These are phyloP conservation scores for Plantago major DNA, from an alignment of 257 asterid species.

Conservation along the genomic window DNA sequence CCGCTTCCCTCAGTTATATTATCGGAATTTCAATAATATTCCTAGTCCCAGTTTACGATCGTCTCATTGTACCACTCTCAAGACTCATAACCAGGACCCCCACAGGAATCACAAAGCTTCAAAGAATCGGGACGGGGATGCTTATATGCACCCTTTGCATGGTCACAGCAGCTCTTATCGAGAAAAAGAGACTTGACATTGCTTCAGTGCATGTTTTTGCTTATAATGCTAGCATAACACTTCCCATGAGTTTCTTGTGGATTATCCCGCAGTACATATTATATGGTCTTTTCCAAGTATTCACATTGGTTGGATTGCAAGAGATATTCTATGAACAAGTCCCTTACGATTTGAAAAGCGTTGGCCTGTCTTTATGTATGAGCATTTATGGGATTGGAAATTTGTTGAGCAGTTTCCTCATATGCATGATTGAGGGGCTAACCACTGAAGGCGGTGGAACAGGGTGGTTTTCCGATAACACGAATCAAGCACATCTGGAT, in stretches of 20 bases:
- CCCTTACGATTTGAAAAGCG: slow-evolving; percentile 51
- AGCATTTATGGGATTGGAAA: slow-evolving; percentile 72
- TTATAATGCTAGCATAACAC: too few species aligned
- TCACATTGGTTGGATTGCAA: slow-evolving; percentile 68
- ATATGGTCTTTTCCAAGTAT: slow-evolving; percentile 68
- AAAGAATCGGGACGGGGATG: slow-evolving; percentile 61
- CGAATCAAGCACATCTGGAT: slow-evolving; percentile 61
- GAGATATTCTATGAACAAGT: slow-evolving; percentile 71
- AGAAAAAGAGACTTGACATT: slow-evolving; percentile 39
- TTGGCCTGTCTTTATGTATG: slow-evolving; percentile 53
- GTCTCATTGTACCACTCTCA: slow-evolving; percentile 51
- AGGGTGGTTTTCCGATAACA: slow-evolving; percentile 66
- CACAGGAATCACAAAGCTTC: slow-evolving; percentile 61
- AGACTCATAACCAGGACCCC: slow-evolving; percentile 36
- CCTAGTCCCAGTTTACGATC: slow-evolving; percentile 60
- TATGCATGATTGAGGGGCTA: slow-evolving; percentile 46
- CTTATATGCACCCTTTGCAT: slow-evolving; percentile 66
- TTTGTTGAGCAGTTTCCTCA: slow-evolving; percentile 58
- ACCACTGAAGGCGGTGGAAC: slow-evolving; percentile 21
- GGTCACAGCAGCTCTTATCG: slow-evolving; percentile 65
- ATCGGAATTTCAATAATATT: slow-evolving; percentile 64
- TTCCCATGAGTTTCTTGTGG: slow-evolving; percentile 53
- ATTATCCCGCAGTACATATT: slow-evolving; percentile 71
- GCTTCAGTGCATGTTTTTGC: slow-evolving; percentile 6
- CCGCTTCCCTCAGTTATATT: slow-evolving; percentile 70